Conservation (phyloP, 257 asterid species). For the Mitragyna speciosa region DNA sequence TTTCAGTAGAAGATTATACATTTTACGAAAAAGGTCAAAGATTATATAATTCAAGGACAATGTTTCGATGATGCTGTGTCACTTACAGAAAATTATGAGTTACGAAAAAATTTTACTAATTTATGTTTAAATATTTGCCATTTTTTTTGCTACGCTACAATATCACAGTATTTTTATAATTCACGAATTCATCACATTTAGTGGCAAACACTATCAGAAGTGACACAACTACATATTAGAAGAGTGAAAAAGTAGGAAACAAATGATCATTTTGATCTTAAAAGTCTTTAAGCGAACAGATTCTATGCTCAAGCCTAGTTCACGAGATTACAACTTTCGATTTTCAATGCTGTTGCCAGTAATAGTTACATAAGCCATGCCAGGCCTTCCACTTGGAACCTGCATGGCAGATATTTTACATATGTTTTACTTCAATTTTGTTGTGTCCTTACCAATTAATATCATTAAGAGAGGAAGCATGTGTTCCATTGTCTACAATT, state of each 20-base stretch:
- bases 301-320: neutral
- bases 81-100: too few relatives aligned
- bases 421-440: neutral
- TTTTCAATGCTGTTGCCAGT: neutral
- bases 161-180: neutral
- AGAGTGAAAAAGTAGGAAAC: neutral
- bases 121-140: too few relatives aligned
- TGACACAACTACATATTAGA: neutral
- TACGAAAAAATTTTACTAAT: too few relatives aligned
- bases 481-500: neutral
- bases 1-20: neutral
- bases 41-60: too few relatives aligned
- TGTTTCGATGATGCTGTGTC: too few relatives aligned
- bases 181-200: neutral
- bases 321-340: neutral
- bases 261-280: neutral
- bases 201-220: neutral
- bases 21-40: too few relatives aligned
- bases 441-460: neutral
- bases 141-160: too few relatives aligned
- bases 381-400: neutral
- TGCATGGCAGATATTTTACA: neutral
- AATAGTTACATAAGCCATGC: neutral
- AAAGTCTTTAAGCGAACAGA: neutral
- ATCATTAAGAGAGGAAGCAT: neutral